A percentile compares a stretch with the other conserved stretches of the same genome.
Evolutionary conservation across 768 basidiomycete genomes (phyloP).

Genomic region (Lentinula aciculospora): DNA sequence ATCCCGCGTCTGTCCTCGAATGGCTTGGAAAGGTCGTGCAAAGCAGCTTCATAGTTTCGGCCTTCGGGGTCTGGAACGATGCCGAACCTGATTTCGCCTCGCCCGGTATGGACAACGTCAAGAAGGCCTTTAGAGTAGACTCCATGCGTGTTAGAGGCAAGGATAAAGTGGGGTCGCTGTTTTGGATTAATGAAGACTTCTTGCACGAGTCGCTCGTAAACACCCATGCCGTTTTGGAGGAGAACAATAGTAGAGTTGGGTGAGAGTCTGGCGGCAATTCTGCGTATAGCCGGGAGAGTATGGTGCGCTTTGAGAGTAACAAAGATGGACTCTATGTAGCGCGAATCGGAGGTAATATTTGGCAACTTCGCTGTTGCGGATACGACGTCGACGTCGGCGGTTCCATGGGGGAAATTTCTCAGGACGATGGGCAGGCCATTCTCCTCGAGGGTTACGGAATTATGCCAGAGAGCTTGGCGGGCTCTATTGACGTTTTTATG

Average conservation of each 20-base stretch:
- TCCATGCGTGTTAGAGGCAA: constrained; percentile 80
- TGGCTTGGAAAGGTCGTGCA: constrained; percentile 28
- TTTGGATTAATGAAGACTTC: constrained; percentile 67
- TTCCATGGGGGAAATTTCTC: constrained; percentile 33
- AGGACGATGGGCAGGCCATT: constrained; percentile 37
- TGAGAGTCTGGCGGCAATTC: constrained; percentile 58
- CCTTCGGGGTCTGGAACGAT: constrained; percentile 64
- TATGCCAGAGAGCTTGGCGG: constrained; percentile 22
- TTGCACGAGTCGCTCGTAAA: constrained; percentile 72
- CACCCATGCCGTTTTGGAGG: constrained; percentile 93
- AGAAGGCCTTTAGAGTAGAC: constrained; percentile 48
- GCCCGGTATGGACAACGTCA: constrained; percentile 64
- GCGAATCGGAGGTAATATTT: constrained; percentile 5
- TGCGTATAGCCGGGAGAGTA: constrained; percentile 50
- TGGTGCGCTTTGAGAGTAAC: constrained; percentile 76
- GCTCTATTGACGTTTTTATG: constrained; percentile 46
- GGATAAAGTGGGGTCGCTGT: constrained; percentile 78
- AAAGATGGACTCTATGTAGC: constrained; percentile 69
- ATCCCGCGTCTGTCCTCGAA: constrained; percentile 34
- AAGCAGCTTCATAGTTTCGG: constrained; percentile 58
- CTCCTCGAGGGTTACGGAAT: constrained; percentile 42
- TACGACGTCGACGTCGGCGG: constrained; percentile 40
- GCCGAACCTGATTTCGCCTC: constrained; percentile 72
- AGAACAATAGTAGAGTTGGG: constrained; percentile 78
- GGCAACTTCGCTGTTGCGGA: constrained; percentile 24